A percentile compares a stretch with the other conserved stretches of the same genome.
phyloP scores from a whole-genome alignment of 176 grass and related monocot genomes.

The Saccharum spontaneum region DNA sequence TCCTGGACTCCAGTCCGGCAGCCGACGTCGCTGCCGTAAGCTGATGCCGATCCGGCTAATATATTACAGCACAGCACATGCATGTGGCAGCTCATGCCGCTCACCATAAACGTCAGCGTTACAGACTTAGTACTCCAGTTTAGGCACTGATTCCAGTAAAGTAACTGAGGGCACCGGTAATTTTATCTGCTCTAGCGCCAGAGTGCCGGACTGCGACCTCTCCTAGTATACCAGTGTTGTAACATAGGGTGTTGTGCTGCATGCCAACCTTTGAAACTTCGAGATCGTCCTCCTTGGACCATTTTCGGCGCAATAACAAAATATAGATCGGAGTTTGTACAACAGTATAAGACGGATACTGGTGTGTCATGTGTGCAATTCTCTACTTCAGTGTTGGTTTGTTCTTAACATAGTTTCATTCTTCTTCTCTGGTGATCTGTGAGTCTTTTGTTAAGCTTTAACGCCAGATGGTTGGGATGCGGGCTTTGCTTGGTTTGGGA shows the following conservation, averaged over 20 bases:
- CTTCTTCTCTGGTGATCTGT: no score
- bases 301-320: background rate
- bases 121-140: conserved; percentile 6
- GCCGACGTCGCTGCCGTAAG: conserved; percentile 49
- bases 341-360: background rate
- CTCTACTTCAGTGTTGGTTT: no score
- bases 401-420: no score
- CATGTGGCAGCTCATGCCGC: conserved; percentile 38
- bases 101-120: conserved; percentile 34
- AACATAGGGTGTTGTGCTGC: conserved; percentile 47
- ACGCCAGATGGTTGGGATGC: no score
- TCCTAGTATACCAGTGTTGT: conserved; percentile 20
- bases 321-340: conserved; percentile 1
- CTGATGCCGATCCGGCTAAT: conserved; percentile 13
- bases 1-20: conserved; percentile 37
- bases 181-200: conserved; percentile 11
- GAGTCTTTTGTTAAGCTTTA: no score
- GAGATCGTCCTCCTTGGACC: background rate
- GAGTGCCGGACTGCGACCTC: background rate
- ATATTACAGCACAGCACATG: conserved; percentile 22
- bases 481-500: no score
- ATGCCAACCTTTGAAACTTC: conserved; percentile 41
- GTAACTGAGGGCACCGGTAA: conserved; percentile 26
- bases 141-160: conserved; percentile 38
- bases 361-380: no score